Evolutionary conservation across 768 basidiomycete species (phyloP), one percentile per base, ranked within the genome.

Genomic region (Lactarius pseudohatsudake): DNA sequence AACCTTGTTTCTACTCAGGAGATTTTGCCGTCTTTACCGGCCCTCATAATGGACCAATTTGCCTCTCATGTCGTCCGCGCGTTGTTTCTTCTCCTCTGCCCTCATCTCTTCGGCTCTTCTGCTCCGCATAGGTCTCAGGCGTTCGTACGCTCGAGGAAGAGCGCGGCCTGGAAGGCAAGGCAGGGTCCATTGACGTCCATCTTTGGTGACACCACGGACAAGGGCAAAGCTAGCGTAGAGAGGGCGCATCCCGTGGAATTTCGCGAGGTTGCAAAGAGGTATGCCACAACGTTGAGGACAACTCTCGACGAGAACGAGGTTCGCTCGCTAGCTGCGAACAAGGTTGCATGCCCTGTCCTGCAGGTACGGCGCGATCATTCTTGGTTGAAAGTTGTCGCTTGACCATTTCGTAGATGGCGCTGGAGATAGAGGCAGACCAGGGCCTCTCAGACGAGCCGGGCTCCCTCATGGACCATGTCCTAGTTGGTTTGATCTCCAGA

Each of bases 31-130:
- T 75, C 77, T 4, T 79, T 96, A 40, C 76, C 86, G 0, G 78
- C 81, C 9, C 83, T 96, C 54, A 78, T 96, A 47, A 86, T 89
- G 79, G 88, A 96, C 72, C 88, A 90, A 38, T 96, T 94, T 72
- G 94, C 90, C 41, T 96, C 96, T 0, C 96, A 98, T 71, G 92
- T 95, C 53, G 70, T 96, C 56, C 89, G 96, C 43, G 86, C 89
- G 28, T 77, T 98, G 2, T 82, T 98, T 16, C 74, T 89, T 5
- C 80, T 97, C 53, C 80, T 97, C n/a, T 87, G 85, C 16, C 91
- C 92, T 0, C 77, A 80, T 34, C 72, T 85, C 2, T 80, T 83
- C 4, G 69, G 78, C 16, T 76, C 77, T 4, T 80, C 78, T 18
- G 71, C 76, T 28, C 70, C 71, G 18, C 70, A 76, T 16, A 77